Conservation (phyloP, 768 basidiomycete species). For the Termitomyces sp. region DNA sequence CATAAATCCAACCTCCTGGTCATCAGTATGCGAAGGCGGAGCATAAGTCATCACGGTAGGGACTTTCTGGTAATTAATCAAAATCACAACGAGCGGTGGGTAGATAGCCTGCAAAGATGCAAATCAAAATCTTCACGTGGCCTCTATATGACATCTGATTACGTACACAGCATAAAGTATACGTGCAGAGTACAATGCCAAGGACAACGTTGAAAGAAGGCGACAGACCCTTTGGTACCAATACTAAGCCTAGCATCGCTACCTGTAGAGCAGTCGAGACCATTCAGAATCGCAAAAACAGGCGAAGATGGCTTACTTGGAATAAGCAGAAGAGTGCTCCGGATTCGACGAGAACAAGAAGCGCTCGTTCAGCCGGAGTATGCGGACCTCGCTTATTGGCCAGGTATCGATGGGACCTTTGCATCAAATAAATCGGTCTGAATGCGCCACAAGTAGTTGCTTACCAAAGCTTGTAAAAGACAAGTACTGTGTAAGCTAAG, state of each 20-base stretch:
- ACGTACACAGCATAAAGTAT: constrained; percentile 5
- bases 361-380: background rate
- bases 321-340: background rate
- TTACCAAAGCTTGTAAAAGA: background rate
- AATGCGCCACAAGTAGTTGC: background rate
- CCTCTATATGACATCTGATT: background rate
- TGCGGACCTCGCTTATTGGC: background rate
- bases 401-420: background rate
- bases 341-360: background rate
- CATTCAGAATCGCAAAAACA: background rate
- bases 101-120: background rate
- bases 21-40: background rate
- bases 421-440: background rate
- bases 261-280: background rate
- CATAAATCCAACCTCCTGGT: background rate
- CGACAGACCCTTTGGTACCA: background rate
- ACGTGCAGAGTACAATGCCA: constrained; percentile 2
- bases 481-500: background rate
- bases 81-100: background rate
- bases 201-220: background rate
- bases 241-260: background rate
- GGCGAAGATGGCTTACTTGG: background rate
- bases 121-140: background rate
- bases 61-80: background rate
- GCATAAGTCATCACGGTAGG: background rate